Evolutionary conservation across 768 basidiomycete species (phyloP).

Genomic region (Fibroporia radiculosa): DNA sequence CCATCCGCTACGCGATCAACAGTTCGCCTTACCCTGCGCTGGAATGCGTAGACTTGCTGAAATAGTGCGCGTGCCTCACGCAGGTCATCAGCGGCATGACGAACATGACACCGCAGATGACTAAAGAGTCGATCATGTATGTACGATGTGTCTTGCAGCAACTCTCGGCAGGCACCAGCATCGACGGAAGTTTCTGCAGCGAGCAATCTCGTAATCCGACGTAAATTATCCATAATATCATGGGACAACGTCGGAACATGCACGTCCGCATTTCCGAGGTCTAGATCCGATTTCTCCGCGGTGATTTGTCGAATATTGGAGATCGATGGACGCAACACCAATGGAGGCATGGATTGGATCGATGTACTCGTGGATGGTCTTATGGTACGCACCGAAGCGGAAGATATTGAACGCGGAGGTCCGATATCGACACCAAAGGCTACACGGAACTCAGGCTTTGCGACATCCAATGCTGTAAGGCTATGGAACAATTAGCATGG

Average conservation of each 20-base stretch:
- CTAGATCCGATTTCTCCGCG: neutral
- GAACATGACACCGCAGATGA: slow-evolving; percentile 45
- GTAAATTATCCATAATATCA: slow-evolving; percentile 47
- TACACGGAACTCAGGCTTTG: slow-evolving; percentile 55
- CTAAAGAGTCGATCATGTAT: slow-evolving; percentile 38
- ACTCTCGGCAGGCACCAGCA: slow-evolving; percentile 34
- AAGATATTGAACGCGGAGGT: slow-evolving; percentile 40
- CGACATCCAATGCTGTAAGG: slow-evolving; percentile 60
- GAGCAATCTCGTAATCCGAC: slow-evolving; percentile 35
- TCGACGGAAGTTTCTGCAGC: slow-evolving; percentile 21
- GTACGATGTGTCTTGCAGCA: slow-evolving; percentile 41
- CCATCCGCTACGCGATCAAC: slow-evolving; percentile 1
- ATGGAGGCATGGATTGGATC: slow-evolving; percentile 1
- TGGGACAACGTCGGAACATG: slow-evolving; percentile 29
- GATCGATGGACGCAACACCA: neutral
- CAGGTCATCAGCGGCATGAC: slow-evolving; percentile 44
- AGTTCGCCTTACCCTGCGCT: neutral
- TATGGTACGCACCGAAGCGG: slow-evolving; percentile 45
- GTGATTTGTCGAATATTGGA: neutral
- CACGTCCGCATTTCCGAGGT: slow-evolving; percentile 29
- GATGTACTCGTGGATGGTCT: slow-evolving; percentile 31
- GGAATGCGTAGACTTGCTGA: slow-evolving; percentile 34
- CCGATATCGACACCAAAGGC: slow-evolving; percentile 51
- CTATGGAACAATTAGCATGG: slow-evolving; percentile 22
- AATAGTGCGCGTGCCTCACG: slow-evolving; percentile 37